Base-by-base conservation (phyloP, 495 filamentous ascomycete genomes). In the Thozetella sp. region DNA sequence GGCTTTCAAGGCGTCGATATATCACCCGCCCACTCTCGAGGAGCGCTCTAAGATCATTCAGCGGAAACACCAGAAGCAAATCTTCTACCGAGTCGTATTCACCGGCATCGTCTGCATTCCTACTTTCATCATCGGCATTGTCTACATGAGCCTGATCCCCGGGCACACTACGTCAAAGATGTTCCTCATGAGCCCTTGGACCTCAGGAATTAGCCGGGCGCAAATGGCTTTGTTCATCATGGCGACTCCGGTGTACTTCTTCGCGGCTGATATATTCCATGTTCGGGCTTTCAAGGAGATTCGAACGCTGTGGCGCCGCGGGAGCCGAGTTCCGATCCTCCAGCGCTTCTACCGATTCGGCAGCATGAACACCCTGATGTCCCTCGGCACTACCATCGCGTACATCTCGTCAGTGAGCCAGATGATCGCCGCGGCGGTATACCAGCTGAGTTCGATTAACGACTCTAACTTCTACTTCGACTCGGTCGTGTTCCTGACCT, bases 291-390 rank as follows among this genome's bases (percentile, higher is more conserved):
- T 91, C 22, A 93, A 92, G 68, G 94, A 97, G 65, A 79, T 98
- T 20, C 77, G 79, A 57, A 83, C 88, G 0, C 72, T 97, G 23
- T 98, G 94, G 94, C 80, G 91, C 26, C 86, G 74, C n/a, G 83
- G 87, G 48, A 97, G 93, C 70, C 84, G 80, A 10, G 86, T 89
- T 2, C 93, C 93, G 0, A 67, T 96, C 11, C 65, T 91, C 22
- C 83, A 88, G 57, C 79, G 95, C 19, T 93, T 98, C 63, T 94
- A 93, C 63, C 86, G 91, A 15, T 98, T 98, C 64, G 94, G 94
- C 15, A 97, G 93, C 74, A 98, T 98, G 94, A 96, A 97, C 66
- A 87, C 95, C 70, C 81, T 98, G 58, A 91, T 98, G 65, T 96
- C 90, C 11, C 78, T 94, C 15, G 94, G 95, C 10, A 97, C 95